A percentile compares a stretch with the other conserved stretches of the same genome.
Evolutionary conservation across 2,329 filamentous ascomycete genomes (phyloP).

Genomic region (Basipetospora chlamydospora): DNA sequence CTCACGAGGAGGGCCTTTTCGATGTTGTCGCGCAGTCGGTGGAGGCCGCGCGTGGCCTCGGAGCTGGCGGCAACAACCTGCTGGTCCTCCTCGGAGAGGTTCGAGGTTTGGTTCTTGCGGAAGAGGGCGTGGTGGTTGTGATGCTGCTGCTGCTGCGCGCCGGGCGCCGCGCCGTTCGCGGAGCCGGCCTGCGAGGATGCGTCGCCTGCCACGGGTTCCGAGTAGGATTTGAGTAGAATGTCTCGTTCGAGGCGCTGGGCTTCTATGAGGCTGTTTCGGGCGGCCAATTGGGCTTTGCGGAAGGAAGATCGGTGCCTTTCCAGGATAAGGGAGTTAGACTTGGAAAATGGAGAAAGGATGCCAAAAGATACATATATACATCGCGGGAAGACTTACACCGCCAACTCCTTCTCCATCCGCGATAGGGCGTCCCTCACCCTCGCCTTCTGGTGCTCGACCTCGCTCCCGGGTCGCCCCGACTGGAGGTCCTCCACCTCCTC

Average conservation of each 20-base stretch:
- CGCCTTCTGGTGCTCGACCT: conserved; percentile 46
- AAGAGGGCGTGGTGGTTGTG: too few relatives aligned
- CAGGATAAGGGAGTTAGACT: too few relatives aligned
- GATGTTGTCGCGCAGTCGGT: conserved; percentile 77
- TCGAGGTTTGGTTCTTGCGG: conserved; percentile 20
- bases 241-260: conserved; percentile 67
- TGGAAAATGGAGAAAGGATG: too few relatives aligned
- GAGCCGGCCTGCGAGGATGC: conserved; percentile 14
- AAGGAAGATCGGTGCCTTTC: conserved; percentile 52
- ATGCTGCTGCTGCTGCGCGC: conserved; percentile 13
- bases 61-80: conserved; percentile 59
- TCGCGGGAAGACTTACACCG: conserved; percentile 41
- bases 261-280: conserved; percentile 58
- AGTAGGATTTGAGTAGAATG: conserved; percentile 54
- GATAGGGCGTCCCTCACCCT: conserved; percentile 52
- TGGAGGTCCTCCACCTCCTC: conserved; percentile 63
- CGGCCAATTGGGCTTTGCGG: conserved; percentile 66
- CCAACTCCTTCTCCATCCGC: conserved; percentile 55
- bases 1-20: conserved; percentile 71
- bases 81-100: conserved; percentile 51
- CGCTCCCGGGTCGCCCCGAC: conserved; percentile 31
- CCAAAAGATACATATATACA: too few relatives aligned
- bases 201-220: conserved; percentile 23
- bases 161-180: conserved; percentile 8
- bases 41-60: conserved; percentile 72